These are phyloP conservation scores for Penicillium bovifimosum DNA, from an alignment of 495 filamentous ascomycete species.

Conservation along the genomic window DNA sequence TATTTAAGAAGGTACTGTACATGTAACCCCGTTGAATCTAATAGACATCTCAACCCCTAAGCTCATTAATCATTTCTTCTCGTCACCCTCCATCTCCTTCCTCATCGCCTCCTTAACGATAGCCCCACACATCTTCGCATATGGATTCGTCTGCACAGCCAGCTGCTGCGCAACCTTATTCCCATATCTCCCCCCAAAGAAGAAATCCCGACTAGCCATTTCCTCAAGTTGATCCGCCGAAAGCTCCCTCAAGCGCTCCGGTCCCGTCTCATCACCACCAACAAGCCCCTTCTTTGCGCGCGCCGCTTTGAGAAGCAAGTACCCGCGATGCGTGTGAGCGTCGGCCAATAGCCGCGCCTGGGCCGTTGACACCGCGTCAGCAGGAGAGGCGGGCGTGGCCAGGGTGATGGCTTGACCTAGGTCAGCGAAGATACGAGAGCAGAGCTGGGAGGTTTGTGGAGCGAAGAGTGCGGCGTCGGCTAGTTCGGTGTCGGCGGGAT, in stretches of 20 bases:
- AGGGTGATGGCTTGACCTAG: conserved; percentile 62
- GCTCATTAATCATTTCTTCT: neutral
- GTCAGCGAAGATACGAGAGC: conserved; percentile 50
- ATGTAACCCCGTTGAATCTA: no score
- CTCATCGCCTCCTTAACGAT: conserved; percentile 84
- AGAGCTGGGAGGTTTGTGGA: conserved; percentile 11
- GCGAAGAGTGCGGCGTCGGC: conserved; percentile 15
- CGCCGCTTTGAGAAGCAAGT: conserved; percentile 60
- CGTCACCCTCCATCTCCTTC: conserved; percentile 52
- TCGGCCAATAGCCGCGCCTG: conserved; percentile 60
- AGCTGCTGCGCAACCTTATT: conserved; percentile 71
- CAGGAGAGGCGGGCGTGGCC: conserved; percentile 49
- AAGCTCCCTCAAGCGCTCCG: conserved; percentile 36
- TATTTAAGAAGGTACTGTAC: no score
- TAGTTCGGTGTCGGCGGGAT: neutral
- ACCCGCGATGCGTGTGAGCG: conserved; percentile 72
- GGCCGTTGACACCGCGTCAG: conserved; percentile 49
- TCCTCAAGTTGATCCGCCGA: conserved; percentile 59
- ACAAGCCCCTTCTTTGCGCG: conserved; percentile 35
- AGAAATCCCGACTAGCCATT: conserved; percentile 68
- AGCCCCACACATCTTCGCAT: conserved; percentile 80
- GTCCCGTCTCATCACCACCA: conserved; percentile 6
- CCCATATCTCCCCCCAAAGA: conserved; percentile 68
- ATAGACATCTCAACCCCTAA: no score
- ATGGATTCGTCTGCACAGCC: conserved; percentile 78